Evolutionary conservation across 2,329 filamentous ascomycete genomes (phyloP), one percentile per base, ranked within the genome.

Genomic region (Sporothrix brunneoviolacea): DNA sequence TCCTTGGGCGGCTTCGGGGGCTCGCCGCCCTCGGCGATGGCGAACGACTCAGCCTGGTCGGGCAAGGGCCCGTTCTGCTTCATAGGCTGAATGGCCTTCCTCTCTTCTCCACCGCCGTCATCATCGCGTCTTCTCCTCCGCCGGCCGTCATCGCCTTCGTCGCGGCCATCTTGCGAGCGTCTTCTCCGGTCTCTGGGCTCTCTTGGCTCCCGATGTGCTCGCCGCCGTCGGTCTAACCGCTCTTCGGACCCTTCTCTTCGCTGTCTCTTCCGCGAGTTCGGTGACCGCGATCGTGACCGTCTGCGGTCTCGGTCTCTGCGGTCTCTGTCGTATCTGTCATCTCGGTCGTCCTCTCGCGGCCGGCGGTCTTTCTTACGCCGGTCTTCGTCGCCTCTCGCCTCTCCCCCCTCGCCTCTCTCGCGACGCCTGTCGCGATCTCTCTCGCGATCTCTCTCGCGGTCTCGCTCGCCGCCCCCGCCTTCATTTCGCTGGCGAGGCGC

Each of bases 1-100:
- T 97, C 84, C 62, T 93, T 91, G 53, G 85, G 51, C 54, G 76
- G 73, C 41, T 72, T 68, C 7, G 51, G 47, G 9, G 50, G 48
- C 19, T 71, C 72, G 41, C 76, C 52, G 9, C 46, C 47, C 39
- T 75, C 43, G 10, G 70, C 76, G 22, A 79, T 60, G 39, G 80
- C 79, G 56, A 83, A 84, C 1, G 79, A 79, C 56, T 74, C 75
- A 35, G 71, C 70, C 59, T 84, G 81, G 1, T 79, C 80, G 2
- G 80, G 80, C 10, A 84, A 65, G 0, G 81, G 79, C 0, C 76
- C 77, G 47, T 62, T 61, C 40, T 65, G 70, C 55, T 61, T 68
- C 30, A 65, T 52, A 2, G 52, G 19, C 16, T 13, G 38, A 1
- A 22, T 21, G 7, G 13, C 8, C 15, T 30, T 30, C 7, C 18